Base-by-base conservation (phyloP, 768 basidiomycete genomes). In the Tulasnella sp. region DNA sequence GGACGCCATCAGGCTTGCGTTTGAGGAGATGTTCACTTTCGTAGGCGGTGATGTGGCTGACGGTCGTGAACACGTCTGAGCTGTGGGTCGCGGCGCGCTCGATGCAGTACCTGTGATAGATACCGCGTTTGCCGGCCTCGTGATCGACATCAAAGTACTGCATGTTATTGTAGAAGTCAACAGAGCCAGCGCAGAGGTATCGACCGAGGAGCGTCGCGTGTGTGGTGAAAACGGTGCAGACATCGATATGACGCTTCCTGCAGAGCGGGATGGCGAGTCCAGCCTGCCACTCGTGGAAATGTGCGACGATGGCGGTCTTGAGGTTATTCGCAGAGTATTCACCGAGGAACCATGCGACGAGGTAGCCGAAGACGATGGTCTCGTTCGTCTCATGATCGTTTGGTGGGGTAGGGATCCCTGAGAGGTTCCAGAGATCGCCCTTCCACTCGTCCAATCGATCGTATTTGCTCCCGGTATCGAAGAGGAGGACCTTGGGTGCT, bases 201-300 rank as follows among this genome's bases (percentile, higher is more conserved):
- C 96, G 90, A 17, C 96, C 96, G 59, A 99, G 87, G 38, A 99
- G 84, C 8, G 96, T 99, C 9, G 96, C 96, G 70, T 98, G 94
- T 30, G 94, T 98, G 19, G 94, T 98, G 73, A 98, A 98, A 66
- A 98, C 87, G 69, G 96, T 98, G 45, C 94, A 97, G 64, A 99
- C 85, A 73, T 99, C 96, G 68, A 99, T 85, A 69, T 96, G 93
- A 53, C 96, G 80, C 73, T 96, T 98, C 64, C 96, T 79, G 72
- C 91, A 94, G 12, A 98, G 79, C 7, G 91, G 85, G 58, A 97
- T 96, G 24, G 93, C 91, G 48, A 96, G 82, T 46, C 94, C 93
- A 8, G 92, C 94, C 70, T 98, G 96, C 96, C 96, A 99, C 72
- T 99, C 96, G 71, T 99, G 96, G 76, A 99, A 96, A 72, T 99